Conservation (phyloP, 2,329 filamentous ascomycete species). For the Penicillium sp. region DNA sequence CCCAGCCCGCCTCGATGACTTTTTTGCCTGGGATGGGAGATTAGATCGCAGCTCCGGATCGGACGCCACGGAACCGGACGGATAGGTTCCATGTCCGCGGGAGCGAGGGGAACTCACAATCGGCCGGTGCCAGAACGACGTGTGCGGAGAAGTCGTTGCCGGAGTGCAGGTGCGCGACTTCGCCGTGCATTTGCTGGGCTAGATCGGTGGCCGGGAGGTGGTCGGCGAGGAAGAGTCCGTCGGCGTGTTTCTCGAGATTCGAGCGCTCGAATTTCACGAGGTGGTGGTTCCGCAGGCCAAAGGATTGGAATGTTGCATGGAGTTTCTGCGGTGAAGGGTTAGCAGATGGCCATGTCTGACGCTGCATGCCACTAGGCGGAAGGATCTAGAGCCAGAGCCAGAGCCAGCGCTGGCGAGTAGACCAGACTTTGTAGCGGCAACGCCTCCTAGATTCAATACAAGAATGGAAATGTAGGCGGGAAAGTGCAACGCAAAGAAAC, state of each 20-base stretch:
- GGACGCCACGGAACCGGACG: too few species aligned
- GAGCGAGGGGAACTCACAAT: slow-evolving; percentile 52
- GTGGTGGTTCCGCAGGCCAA: slow-evolving; percentile 28
- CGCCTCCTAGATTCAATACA: too few species aligned
- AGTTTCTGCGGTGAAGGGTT: slow-evolving; percentile 25
- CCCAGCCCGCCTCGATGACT: slow-evolving; percentile 73
- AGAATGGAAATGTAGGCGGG: too few species aligned
- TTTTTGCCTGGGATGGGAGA: slow-evolving; percentile 46
- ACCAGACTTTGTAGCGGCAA: too few species aligned
- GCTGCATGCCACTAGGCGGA: too few species aligned
- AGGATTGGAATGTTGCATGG: slow-evolving; percentile 18
- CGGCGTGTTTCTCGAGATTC: slow-evolving; percentile 24
- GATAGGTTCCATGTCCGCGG: too few species aligned
- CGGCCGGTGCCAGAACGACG: slow-evolving; percentile 72
- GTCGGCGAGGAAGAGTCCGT: slow-evolving; percentile 29
- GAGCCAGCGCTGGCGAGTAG: too few species aligned
- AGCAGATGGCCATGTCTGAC: too few species aligned
- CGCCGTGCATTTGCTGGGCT: slow-evolving; percentile 52
- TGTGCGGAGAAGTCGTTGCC: slow-evolving; percentile 70
- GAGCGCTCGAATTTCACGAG: slow-evolving; percentile 28
- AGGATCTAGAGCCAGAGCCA: too few species aligned
- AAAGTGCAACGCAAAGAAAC: too few species aligned
- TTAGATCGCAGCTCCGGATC: too few species aligned
- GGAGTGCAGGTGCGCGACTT: slow-evolving; percentile 76
- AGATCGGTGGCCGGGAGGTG: slow-evolving; percentile 18